Conservation (phyloP, 306 rosid species). For the Oemleria cerasiformis region DNA sequence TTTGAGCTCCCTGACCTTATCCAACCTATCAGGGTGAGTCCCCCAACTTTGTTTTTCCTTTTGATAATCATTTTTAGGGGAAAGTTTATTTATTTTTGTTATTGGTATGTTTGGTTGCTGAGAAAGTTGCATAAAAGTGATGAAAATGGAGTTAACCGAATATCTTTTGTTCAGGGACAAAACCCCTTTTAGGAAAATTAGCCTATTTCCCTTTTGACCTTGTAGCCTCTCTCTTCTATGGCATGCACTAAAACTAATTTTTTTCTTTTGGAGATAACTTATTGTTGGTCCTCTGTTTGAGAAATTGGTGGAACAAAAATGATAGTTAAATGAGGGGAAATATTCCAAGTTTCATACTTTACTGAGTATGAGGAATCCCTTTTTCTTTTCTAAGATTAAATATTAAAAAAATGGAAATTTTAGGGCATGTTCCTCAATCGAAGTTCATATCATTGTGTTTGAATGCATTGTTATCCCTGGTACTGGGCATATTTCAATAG, state of each 20-base stretch:
- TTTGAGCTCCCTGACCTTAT: constrained; percentile 56
- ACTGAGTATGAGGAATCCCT: background rate
- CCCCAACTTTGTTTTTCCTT: background rate
- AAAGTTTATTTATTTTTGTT: background rate
- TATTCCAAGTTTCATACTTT: background rate
- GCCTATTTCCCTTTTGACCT: background rate
- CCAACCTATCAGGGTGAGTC: constrained; percentile 34
- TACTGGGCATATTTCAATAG: background rate
- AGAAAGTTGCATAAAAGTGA: background rate
- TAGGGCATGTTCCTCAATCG: background rate
- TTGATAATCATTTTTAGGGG: background rate
- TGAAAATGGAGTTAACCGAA: background rate
- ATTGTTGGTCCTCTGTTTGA: background rate
- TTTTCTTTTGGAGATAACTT: background rate
- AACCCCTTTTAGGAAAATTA: background rate
- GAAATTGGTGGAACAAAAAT: background rate
- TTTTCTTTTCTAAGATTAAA: background rate
- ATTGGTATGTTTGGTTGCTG: constrained; percentile 10
- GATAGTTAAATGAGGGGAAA: background rate
- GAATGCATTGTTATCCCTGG: background rate
- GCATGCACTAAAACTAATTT: background rate
- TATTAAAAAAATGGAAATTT: background rate
- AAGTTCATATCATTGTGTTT: background rate
- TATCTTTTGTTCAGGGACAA: background rate
- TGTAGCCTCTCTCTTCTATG: background rate